Conservation (phyloP, 139 green algal species). For the Closterium sp. region DNA sequence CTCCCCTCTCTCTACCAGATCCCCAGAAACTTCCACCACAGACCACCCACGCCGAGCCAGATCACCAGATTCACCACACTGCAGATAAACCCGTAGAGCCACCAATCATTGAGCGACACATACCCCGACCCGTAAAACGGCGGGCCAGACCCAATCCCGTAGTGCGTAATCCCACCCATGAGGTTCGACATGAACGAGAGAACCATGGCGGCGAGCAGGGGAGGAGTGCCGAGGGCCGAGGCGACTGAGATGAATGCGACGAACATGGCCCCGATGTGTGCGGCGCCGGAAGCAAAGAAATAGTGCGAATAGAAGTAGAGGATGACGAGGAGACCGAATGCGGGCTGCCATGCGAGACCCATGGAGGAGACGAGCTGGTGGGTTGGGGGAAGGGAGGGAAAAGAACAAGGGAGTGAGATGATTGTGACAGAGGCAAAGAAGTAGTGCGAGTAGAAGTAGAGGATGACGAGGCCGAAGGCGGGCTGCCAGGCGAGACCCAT, state of each 20-base stretch:
- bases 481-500: slow-evolving; percentile 93
- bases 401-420: slow-evolving; percentile 79
- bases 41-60: slow-evolving; percentile 81
- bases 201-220: slow-evolving; percentile 71
- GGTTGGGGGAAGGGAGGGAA: background rate
- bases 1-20: slow-evolving; percentile 49
- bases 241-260: slow-evolving; percentile 97
- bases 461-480: slow-evolving; percentile 80
- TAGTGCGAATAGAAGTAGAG: slow-evolving; percentile 99
- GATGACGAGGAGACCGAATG: slow-evolving; percentile 84
- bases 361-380: slow-evolving; percentile 70
- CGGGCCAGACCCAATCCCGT: slow-evolving; percentile 96
- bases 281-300: slow-evolving; percentile 95
- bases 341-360: slow-evolving; percentile 90
- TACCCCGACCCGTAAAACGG: slow-evolving; percentile 92
- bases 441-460: slow-evolving; percentile 99
- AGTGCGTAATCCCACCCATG: slow-evolving; percentile 98
- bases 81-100: slow-evolving; percentile 87
- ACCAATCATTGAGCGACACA: slow-evolving; percentile 86
- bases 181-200: slow-evolving; percentile 81
- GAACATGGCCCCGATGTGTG: slow-evolving; percentile 99
- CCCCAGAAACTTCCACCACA: slow-evolving; percentile 97
- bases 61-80: slow-evolving; percentile 91
- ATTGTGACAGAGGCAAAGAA: slow-evolving; percentile 98
- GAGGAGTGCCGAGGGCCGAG: slow-evolving; percentile 84